phyloP scores from a whole-genome alignment of 2,329 filamentous ascomycete genomes.

The Leptodontidium sp. region DNA sequence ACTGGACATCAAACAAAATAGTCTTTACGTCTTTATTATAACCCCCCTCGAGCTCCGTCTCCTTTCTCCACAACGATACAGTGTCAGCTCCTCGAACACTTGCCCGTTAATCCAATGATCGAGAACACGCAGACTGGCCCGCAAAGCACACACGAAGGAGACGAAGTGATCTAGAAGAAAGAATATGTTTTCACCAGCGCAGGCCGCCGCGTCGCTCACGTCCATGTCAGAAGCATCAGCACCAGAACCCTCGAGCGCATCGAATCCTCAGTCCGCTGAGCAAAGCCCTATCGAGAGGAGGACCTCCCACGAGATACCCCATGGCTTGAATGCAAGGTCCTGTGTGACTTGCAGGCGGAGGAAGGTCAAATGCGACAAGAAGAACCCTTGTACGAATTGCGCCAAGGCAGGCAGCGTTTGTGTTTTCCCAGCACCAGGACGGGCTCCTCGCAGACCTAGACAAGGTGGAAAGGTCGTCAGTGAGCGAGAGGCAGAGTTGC shows the following conservation, averaged over 20 bases:
- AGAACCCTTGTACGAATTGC: slow-evolving; percentile 79
- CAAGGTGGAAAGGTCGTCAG: slow-evolving; percentile 67
- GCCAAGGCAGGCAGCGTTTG: slow-evolving; percentile 74
- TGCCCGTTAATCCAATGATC: background rate
- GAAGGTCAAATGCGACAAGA: slow-evolving; percentile 80
- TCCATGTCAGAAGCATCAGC: slow-evolving; percentile 3
- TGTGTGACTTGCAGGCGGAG: slow-evolving; percentile 63
- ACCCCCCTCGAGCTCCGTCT: background rate
- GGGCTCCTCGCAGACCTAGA: slow-evolving; percentile 60
- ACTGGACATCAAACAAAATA: background rate
- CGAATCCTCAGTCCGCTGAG: slow-evolving; percentile 5
- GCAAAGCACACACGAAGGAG: background rate
- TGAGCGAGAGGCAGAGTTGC: slow-evolving; percentile 71
- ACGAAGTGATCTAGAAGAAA: background rate
- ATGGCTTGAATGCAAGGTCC: slow-evolving; percentile 43
- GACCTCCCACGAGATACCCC: slow-evolving; percentile 29
- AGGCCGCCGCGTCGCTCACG: slow-evolving; percentile 5
- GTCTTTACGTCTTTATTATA: background rate
- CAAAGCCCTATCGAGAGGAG: slow-evolving; percentile 28
- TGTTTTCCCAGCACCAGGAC: slow-evolving; percentile 77
- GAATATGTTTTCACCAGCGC: slow-evolving; percentile 15
- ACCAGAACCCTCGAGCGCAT: slow-evolving; percentile 4
- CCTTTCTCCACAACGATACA: background rate
- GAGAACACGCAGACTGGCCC: background rate
- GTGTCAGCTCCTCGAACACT: background rate